A percentile compares a stretch with the other conserved stretches of the same genome.
Conservation (phyloP, 495 filamentous ascomycete genomes). For the Podospora pseudoanserina region DNA sequence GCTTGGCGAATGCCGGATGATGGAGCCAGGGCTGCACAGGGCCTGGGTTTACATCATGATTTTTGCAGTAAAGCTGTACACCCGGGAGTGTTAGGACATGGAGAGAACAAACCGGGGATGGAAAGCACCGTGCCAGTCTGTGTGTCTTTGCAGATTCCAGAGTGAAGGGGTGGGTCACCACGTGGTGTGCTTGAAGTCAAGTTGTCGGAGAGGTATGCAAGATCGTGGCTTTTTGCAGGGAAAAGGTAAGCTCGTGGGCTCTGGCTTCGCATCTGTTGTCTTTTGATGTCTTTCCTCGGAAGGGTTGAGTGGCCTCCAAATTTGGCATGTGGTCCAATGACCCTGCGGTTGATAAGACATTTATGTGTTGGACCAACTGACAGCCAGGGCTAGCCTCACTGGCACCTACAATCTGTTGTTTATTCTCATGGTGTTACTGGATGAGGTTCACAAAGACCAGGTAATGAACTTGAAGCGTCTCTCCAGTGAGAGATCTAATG, state of each 20-base stretch:
- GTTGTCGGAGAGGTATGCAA: neutral
- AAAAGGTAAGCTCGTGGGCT: neutral
- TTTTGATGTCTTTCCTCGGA: neutral
- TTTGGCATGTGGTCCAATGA: neutral
- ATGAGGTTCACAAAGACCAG: too few relatives aligned
- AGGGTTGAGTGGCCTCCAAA: neutral
- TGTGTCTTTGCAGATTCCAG: neutral
- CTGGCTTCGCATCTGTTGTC: neutral
- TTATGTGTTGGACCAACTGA: neutral
- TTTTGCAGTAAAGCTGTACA: neutral
- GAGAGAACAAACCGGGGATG: neutral
- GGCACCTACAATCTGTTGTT: neutral
- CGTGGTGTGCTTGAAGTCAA: neutral
- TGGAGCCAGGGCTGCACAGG: neutral
- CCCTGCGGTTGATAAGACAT: neutral
- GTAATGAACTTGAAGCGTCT: too few relatives aligned
- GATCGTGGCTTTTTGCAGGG: neutral
- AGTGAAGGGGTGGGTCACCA: neutral
- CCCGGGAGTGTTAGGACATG: neutral
- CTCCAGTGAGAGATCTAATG: too few relatives aligned
- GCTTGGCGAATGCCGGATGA: neutral
- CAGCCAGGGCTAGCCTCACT: neutral
- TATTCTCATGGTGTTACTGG: neutral
- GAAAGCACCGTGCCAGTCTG: neutral
- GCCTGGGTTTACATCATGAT: neutral